Evolutionary conservation across 1,284 basidiomycete species (phyloP).

Genomic region (Trichosporon sp.): DNA sequence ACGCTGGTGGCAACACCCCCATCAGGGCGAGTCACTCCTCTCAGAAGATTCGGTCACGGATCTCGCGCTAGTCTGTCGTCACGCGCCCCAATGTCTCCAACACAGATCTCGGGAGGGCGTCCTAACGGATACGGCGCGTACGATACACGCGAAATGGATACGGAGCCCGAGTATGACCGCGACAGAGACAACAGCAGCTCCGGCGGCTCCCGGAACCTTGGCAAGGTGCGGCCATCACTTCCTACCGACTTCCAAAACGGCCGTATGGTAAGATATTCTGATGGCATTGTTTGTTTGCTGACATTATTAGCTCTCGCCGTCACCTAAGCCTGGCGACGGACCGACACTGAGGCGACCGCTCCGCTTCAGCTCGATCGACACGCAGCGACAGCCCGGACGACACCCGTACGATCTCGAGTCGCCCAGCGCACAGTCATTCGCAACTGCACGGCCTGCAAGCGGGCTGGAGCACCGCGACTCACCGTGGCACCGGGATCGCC

Average conservation of each 20-base stretch:
- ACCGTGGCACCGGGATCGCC: neutral
- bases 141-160: neutral
- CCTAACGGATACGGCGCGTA: neutral
- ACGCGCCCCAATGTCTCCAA: neutral
- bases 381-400: neutral
- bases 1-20: neutral
- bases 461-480: conserved; percentile 5
- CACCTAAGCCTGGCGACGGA: conserved; percentile 20
- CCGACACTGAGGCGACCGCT: neutral
- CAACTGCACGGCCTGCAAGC: conserved; percentile 8
- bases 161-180: neutral
- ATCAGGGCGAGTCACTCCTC: conserved; percentile 1
- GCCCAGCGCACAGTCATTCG: conserved; percentile 7
- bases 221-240: conserved; percentile 26
- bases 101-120: neutral
- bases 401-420: conserved; percentile 1
- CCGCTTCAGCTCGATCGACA: neutral
- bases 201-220: neutral
- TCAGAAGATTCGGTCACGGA: neutral
- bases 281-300: neutral
- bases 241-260: conserved; percentile 37
- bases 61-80: neutral
- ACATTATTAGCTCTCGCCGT: conserved; percentile 35
- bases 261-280: conserved; percentile 27
- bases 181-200: neutral